Base-by-base conservation (phyloP, 768 basidiomycete species). In the Phaffia australis region DNA sequence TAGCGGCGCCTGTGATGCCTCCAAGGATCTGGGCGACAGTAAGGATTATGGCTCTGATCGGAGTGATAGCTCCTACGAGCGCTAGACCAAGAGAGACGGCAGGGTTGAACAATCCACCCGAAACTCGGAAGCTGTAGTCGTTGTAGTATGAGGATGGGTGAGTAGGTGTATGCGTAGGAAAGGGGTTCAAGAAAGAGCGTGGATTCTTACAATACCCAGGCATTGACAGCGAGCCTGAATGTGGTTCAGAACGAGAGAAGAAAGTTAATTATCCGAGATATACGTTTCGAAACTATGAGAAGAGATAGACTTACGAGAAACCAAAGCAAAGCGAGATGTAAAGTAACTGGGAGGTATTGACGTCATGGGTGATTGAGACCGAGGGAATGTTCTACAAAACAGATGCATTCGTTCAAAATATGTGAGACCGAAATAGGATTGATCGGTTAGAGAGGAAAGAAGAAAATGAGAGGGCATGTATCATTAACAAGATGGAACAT, bases 71-170 rank as follows among this genome's bases (percentile, higher is more conserved):
- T 21, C 77, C 77, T 59, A 76, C 74, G 16, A 78, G 67, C 1
- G 70, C 71, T 72, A 78, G 76, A 1, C 75, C 75, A 27, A 77
- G 74, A 6, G 75, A 74, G 6, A 78, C 77, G 25, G 76, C 76
- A 0, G 77, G 77, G 71, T 78, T 78, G 74, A 77, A 76, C 9
- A 77, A 72, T 18, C 76, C 76, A 18, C 76, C 76, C 0, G 73
- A 74, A 46, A 78, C 72, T 21, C 75, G 71, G 73, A 76, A 77
- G 70, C 76, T 75, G 69, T 42, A 42, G 11, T 42, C 11, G 11
- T 42, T 42, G 35, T 5, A 42, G 35, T 42, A 4, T 11, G 11
- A 42, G 11, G 35, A 5, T 11, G 35, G 11, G 35, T 42, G 35
- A 42, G 35, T 5, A 42, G 35, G 35, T 42, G 35, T 42, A 11